Base-by-base conservation (phyloP, 495 filamentous ascomycete genomes). In the Podospora fimiseda region DNA sequence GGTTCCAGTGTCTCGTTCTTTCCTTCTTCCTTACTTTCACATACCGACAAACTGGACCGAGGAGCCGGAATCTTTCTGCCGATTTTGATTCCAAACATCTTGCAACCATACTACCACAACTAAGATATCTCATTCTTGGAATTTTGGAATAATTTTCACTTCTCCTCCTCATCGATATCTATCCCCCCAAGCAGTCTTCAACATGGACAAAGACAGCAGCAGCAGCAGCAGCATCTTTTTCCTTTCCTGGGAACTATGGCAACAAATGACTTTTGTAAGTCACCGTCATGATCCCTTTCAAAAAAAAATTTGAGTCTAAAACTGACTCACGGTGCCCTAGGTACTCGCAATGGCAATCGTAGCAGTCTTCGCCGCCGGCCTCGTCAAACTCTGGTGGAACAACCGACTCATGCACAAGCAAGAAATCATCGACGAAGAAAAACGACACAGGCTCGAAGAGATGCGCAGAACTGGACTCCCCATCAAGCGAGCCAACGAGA, bases 231-330 rank as follows among this genome's bases (percentile, higher is more conserved):
- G 40, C n/a, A 53, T 51, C 33, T 95, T 96, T 72, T 96, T 92
- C 73, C 61, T 72, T 37, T 75, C 70, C 36, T 96, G 90, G 91
- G 65, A 77, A 56, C 69, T 93, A 61, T 97, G 92, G 92, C 81
- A 94, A 78, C 86, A 95, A 77, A 79, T 96, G 82, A 84, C 80
- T 55, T 84, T 96, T 71, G 92, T 96, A 74, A 71, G 88, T 78
- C 20, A n/a, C n/a, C n/a, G n/a, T n/a, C n/a, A n/a, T n/a, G 9
- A n/a, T 9, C 27, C 13, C 41, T 16, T 18, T 47, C 14, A 6
- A n/a, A 38, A 11, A 33, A 11, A 5, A 33, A 16, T n/a, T 14
- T 18, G 1, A 23, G 3, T 50, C n/a, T 13, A 14, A 60, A 19
- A 52, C 66, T 68, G 50, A 70, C 52, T 51, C 16, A 33, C 27